Evolutionary conservation across 192 early-diverging fungal genomes (phyloP).

Genomic region (Rhizophagus prolifer): DNA sequence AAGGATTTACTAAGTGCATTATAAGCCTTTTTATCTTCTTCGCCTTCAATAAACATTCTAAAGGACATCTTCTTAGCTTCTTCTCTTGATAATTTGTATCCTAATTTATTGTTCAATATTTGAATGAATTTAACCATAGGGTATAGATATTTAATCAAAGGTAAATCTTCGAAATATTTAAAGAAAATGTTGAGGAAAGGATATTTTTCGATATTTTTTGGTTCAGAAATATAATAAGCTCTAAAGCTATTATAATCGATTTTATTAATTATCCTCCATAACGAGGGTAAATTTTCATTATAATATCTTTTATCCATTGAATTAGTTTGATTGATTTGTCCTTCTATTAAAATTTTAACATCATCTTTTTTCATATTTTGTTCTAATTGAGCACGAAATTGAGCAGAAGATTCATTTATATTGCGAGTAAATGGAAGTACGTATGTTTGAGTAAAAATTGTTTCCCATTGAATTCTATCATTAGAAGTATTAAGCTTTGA

Average conservation of each 20-base stretch:
- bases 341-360: neutral
- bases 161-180: conserved; percentile 20
- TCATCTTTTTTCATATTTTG: neutral
- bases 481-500: neutral
- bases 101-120: conserved; percentile 7
- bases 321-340: conserved; percentile 1
- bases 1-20: neutral
- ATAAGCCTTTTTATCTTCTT: neutral
- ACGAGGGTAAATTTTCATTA: neutral
- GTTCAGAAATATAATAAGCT: conserved; percentile 19
- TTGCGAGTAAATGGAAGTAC: neutral
- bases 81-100: conserved; percentile 4
- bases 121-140: conserved; percentile 27
- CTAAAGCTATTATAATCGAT: neutral
- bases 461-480: neutral
- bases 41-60: conserved; percentile 2
- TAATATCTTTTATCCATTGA: neutral
- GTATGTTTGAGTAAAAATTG: neutral
- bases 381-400: conserved; percentile 5
- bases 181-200: conserved; percentile 25
- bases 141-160: neutral
- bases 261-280: conserved; percentile 19
- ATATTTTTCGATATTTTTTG: neutral
- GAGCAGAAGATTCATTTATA: neutral
- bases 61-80: conserved; percentile 13